Evolutionary conservation across 2,329 filamentous ascomycete genomes (phyloP).

Genomic region (Beauveria sp.): DNA sequence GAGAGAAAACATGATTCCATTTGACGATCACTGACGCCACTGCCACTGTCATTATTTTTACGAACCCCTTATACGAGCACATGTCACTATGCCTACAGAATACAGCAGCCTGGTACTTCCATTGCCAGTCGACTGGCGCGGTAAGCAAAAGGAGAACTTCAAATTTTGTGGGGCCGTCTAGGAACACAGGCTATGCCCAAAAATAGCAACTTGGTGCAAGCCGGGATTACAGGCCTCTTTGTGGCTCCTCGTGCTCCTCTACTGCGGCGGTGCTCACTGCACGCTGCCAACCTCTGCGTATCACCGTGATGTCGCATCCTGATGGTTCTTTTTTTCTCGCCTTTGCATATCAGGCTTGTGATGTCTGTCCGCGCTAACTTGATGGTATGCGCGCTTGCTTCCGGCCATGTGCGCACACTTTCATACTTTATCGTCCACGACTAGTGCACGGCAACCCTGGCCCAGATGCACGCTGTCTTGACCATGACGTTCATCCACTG

Average conservation of each 20-base stretch:
- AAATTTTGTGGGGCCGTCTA: neutral
- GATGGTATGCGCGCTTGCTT: neutral
- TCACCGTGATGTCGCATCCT: no score
- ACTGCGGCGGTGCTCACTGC: constrained; percentile 1
- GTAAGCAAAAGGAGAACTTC: neutral
- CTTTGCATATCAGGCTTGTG: neutral
- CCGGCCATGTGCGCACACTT: neutral
- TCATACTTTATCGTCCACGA: neutral
- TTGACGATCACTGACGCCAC: constrained; percentile 5
- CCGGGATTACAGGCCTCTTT: neutral
- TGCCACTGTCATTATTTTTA: neutral
- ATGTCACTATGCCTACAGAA: neutral
- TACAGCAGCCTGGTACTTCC: neutral
- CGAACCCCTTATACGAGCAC: neutral
- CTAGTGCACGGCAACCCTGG: neutral
- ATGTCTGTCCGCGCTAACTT: neutral
- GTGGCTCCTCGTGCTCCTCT: neutral
- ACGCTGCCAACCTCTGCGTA: neutral
- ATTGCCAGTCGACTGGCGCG: neutral
- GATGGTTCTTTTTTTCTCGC: no score
- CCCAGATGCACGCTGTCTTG: neutral
- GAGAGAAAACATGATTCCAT: no score
- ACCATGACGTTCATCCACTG: neutral
- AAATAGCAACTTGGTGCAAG: constrained; percentile 6
- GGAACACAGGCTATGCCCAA: neutral